Percentiles rank a stretch among this genome's conserved stretches.
Conservation (phyloP, 257 asterid genomes). For the Capsicum chinense region DNA sequence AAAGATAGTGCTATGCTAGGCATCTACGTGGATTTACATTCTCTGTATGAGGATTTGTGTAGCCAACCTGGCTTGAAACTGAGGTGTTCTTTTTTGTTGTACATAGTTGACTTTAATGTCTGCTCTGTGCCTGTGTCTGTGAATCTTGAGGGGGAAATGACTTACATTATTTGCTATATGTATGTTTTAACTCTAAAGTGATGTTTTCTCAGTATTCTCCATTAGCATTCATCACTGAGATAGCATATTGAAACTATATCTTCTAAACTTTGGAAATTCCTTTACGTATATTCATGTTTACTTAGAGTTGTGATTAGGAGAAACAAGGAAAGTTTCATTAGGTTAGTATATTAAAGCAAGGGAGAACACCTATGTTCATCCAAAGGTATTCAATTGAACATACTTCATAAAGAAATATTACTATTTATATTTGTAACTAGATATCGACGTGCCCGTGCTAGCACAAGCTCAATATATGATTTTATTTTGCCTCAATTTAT, state of each 20-base stretch:
- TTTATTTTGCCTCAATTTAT: too few relatives aligned
- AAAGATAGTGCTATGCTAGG: neutral
- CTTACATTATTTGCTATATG: neutral
- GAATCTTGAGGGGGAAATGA: neutral
- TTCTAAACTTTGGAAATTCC: neutral
- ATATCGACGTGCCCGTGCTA: too few relatives aligned
- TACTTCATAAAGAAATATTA: neutral
- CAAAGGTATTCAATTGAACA: neutral
- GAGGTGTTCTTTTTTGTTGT: neutral
- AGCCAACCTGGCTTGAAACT: neutral
- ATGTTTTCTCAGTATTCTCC: neutral
- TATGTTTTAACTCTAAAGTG: neutral
- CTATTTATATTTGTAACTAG: neutral
- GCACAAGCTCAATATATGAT: too few relatives aligned
- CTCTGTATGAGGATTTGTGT: neutral
- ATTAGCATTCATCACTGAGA: neutral
- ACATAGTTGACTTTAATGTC: neutral
- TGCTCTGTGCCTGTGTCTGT: neutral
- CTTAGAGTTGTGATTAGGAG: neutral
- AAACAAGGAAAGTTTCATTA: neutral
- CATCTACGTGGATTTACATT: neutral
- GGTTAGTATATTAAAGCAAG: neutral
- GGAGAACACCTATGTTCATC: neutral
- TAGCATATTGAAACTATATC: neutral
- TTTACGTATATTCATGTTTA: constrained; percentile 14